Evolutionary conservation across 129 eudicot species (phyloP), one percentile per base, ranked within the genome.

Genomic region (Pulicaria dysenterica): DNA sequence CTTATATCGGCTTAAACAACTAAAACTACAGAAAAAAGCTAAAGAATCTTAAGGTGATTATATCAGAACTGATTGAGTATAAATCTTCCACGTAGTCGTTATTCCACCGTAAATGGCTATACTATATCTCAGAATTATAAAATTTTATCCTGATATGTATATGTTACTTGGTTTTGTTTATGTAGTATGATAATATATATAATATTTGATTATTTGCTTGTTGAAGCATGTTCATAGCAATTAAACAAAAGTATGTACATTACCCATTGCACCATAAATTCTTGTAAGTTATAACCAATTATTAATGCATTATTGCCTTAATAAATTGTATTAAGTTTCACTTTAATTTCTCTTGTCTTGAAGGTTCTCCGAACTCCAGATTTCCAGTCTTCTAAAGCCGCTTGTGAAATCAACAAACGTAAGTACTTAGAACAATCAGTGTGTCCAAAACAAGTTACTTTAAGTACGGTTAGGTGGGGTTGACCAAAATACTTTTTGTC

Each of bases 361-460:
- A 71, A 94, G 99, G 91, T 88, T 79, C 83, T 94, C 17, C 79
- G 79, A 67, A 80, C 94, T 73, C 99, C 97, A 17, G 89, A 86
- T 34, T 86, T 86, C 68, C 85, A 70, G 69, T 79, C 83, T 67
- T 88, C 90, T 75, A 82, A 88, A 78, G 96, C 99, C 9, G 97
- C 94, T 64, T 53, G 16, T 17, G 89, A 87, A 75, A 88, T 94
- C 46, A 87, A 75, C 64, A 77, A 83, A 75, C 80, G 94, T 90
- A 83, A 76, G 91, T 36, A 59, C 58, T 46, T 36, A 58, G 8
- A 65, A n/a, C 69, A 31, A 38, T 41, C 16, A 67, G 40, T 56
- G 7, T 13, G 42, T 11, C 31, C 31, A 57, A 24, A 31, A 34
- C 2, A 16, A 9, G 43, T 34, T 4, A 0, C 6, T 58, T 58